phyloP scores from a whole-genome alignment of 179 eudicot genomes.

The Corrigiola litoralis region DNA sequence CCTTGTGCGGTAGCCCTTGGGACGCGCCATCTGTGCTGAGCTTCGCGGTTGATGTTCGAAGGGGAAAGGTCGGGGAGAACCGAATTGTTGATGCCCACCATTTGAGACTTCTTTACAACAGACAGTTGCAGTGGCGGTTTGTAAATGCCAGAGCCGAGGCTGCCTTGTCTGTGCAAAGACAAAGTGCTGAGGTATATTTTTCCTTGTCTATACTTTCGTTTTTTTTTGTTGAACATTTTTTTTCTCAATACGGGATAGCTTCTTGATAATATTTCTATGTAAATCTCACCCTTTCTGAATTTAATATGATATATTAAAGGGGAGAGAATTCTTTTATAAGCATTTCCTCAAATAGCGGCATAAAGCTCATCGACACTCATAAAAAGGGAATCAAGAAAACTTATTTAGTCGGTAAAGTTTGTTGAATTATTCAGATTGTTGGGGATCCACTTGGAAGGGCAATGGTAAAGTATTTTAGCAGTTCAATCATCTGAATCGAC shows the following conservation, averaged over 20 bases:
- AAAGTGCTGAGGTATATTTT: slow-evolving; percentile 62
- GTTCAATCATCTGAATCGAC: background rate
- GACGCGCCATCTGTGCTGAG: slow-evolving; percentile 93
- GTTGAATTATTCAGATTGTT: background rate
- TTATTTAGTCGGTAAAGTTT: too few species aligned
- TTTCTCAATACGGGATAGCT: background rate
- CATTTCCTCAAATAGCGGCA: too few species aligned
- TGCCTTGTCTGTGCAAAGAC: slow-evolving; percentile 70
- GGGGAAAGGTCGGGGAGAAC: slow-evolving; percentile 94
- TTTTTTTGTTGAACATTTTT: background rate
- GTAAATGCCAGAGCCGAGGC: slow-evolving; percentile 88
- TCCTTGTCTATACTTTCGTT: slow-evolving; percentile 1
- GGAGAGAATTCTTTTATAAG: too few species aligned
- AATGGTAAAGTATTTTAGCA: background rate
- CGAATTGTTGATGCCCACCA: slow-evolving; percentile 80
- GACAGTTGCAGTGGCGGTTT: slow-evolving; percentile 97
- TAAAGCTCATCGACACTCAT: too few species aligned
- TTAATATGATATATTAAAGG: too few species aligned
- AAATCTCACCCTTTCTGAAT: too few species aligned
- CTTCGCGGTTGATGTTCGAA: slow-evolving; percentile 91
- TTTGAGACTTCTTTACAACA: slow-evolving; percentile 80
- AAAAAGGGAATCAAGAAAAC: too few species aligned
- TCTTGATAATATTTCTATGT: background rate
- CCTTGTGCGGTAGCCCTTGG: slow-evolving; percentile 43
- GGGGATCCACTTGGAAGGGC: too few species aligned